phyloP scores from a whole-genome alignment of 257 asterid genomes.

The Orobanche coerulescens region DNA sequence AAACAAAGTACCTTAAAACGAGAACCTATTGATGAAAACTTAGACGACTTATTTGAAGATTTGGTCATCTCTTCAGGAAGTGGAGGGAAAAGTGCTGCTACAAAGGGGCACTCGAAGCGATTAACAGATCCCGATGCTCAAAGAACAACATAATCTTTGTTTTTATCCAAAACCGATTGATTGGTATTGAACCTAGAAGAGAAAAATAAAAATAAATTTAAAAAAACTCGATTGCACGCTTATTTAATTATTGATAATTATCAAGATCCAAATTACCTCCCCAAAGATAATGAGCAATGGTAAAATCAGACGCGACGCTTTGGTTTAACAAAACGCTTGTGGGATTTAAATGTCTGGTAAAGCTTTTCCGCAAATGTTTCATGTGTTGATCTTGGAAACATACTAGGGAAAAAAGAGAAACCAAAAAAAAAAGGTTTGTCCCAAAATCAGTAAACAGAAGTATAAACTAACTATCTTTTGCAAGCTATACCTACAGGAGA shows the following conservation, averaged over 20 bases:
- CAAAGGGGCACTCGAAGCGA: conserved; percentile 66
- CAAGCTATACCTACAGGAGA: conserved; percentile 31
- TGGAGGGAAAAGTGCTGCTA: conserved; percentile 74
- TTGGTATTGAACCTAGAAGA: conserved; percentile 66
- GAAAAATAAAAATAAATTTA: conserved; percentile 11
- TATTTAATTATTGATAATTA: conserved; percentile 3
- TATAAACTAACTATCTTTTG: conserved; percentile 16
- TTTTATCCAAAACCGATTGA: conserved; percentile 91
- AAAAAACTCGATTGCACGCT: neutral
- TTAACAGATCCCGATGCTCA: conserved; percentile 84
- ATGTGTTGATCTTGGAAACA: conserved; percentile 92
- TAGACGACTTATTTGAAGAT: conserved; percentile 70
- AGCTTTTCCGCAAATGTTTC: conserved; percentile 92
- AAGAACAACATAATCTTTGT: conserved; percentile 85
- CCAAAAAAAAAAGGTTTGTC: conserved; percentile 23
- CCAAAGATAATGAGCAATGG: conserved; percentile 88
- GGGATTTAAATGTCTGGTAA: conserved; percentile 74
- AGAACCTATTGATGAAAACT: conserved; percentile 86
- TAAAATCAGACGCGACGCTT: conserved; percentile 70
- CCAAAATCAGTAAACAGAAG: conserved; percentile 5
- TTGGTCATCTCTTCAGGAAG: conserved; percentile 61
- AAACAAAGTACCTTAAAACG: conserved; percentile 98
- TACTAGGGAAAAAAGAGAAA: conserved; percentile 36
- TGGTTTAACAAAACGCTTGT: conserved; percentile 83
- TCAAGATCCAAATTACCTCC: conserved; percentile 50